A percentile compares a stretch with the other conserved stretches of the same genome.
Evolutionary conservation across 352 stramenopile genomes (phyloP).

Genomic region (Phytophthora pistaciae): DNA sequence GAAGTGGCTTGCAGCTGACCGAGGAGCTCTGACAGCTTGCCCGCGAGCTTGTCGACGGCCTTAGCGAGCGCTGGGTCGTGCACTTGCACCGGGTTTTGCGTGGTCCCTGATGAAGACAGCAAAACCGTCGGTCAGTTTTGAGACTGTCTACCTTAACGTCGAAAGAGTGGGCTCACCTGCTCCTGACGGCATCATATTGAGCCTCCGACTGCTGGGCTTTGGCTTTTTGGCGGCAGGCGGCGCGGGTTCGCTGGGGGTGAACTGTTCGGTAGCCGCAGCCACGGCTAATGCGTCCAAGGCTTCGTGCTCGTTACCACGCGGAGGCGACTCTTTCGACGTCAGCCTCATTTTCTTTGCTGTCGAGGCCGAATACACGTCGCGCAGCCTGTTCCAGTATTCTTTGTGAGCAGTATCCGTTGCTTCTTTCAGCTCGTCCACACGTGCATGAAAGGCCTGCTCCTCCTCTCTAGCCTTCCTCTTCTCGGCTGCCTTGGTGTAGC

Average conservation of each 20-base stretch:
- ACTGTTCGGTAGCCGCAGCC: constrained; percentile 22
- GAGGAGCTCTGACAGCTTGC: constrained; percentile 55
- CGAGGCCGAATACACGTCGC: constrained; percentile 56
- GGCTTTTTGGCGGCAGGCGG: constrained; percentile 19
- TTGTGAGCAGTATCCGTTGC: constrained; percentile 41
- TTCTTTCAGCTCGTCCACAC: constrained; percentile 26
- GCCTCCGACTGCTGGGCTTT: constrained; percentile 20
- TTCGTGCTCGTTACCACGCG: constrained; percentile 28
- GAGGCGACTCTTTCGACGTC: constrained; percentile 1
- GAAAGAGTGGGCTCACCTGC: constrained; percentile 9
- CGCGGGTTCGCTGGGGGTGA: background rate
- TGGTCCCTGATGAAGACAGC: constrained; percentile 10
- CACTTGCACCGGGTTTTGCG: constrained; percentile 43
- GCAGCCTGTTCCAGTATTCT: constrained; percentile 69
- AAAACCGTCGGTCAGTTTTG: background rate
- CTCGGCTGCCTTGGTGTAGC: constrained; percentile 41
- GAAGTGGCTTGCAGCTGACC: constrained; percentile 34
- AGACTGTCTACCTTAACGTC: background rate
- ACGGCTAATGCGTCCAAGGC: constrained; percentile 33
- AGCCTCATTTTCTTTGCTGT: constrained; percentile 48
- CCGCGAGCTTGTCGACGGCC: constrained; percentile 65
- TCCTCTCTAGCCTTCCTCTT: constrained; percentile 30
- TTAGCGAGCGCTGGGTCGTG: constrained; percentile 69
- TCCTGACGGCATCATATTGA: constrained; percentile 5
- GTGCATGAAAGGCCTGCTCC: constrained; percentile 44